Base-by-base conservation (phyloP, 2,329 filamentous ascomycete species). In the Phialocephala subalpina region DNA sequence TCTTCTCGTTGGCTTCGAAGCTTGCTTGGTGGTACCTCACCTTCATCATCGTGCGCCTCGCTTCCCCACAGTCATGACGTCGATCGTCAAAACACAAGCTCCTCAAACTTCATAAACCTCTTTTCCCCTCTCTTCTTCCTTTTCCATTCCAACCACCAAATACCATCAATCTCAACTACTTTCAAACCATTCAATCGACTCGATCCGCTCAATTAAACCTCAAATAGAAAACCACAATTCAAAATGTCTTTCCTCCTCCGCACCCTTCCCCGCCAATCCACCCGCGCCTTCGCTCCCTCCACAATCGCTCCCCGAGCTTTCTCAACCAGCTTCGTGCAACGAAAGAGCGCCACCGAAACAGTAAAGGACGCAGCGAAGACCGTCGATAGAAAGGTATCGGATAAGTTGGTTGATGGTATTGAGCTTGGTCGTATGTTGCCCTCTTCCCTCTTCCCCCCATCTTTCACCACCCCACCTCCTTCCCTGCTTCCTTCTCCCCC, bases 351-450 rank as follows among this genome's bases (percentile, higher is more conserved):
- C 2, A 79, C 83, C 60, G 85, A 89, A 64, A 71, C 81, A 0
- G 83, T 85, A 72, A 90, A 89, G 78, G 87, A 90, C 67, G 82
- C 82, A 3, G 77, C 86, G 64, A 88, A 90, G 78, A 79, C 78
- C 6, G 86, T 89, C 6, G 86, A 90, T 78, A 82, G 86, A 35
- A 82, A 80, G 58, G 86, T 90, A 49, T 84, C 84, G 66, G 84
- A 88, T 75, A 89, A 87, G 75, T 74, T 90, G 20, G 84, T 89
- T 33, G 85, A 87, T 45, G 87, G 86, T 18, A 87, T 91, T 74
- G 82, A 90, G 70, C 79, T 81, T 56, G 83, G 84, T 58, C 77
- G 88, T 89, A 80, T 66, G 84, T 81, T 65, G 7, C 8, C 27
- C 29, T 55, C 55, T 47, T 59, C 52, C 22, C 52, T 59, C 25